Conservation (phyloP, 441 rosid genomes). For the Populus trichocarpa region DNA sequence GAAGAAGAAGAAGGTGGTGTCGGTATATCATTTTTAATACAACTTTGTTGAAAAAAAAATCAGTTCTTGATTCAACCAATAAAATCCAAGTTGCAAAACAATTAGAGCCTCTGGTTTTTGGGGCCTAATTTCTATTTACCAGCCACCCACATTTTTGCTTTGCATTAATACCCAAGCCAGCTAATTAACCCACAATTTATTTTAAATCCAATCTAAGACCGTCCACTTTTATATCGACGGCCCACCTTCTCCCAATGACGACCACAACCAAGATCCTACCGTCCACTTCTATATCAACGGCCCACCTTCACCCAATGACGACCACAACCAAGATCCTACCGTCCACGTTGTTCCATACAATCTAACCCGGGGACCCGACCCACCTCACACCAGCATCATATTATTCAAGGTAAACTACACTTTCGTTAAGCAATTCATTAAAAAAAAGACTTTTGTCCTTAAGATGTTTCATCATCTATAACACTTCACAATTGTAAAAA, state of each 20-base stretch:
- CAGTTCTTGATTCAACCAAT: neutral
- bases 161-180: neutral
- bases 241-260: neutral
- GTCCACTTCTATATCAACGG: slow-evolving; percentile 9
- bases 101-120: neutral
- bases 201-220: neutral
- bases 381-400: neutral
- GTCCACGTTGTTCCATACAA: slow-evolving; percentile 21
- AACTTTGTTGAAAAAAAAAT: neutral
- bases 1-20: neutral
- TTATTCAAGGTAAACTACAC: too few relatives aligned
- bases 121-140: neutral
- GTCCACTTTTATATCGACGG: slow-evolving; percentile 8
- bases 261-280: slow-evolving; percentile 4
- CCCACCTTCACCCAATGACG: neutral
- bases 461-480: neutral
- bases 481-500: neutral
- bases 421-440: too few relatives aligned
- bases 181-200: neutral
- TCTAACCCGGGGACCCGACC: slow-evolving; percentile 16
- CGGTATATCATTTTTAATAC: neutral
- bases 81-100: neutral
- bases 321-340: slow-evolving; percentile 4
- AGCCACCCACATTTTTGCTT: neutral
- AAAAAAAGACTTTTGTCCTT: too few relatives aligned